These are phyloP conservation scores for Nigrospora sphaerica DNA, from an alignment of 2,329 filamentous ascomycete genomes.

Conservation along the genomic window DNA sequence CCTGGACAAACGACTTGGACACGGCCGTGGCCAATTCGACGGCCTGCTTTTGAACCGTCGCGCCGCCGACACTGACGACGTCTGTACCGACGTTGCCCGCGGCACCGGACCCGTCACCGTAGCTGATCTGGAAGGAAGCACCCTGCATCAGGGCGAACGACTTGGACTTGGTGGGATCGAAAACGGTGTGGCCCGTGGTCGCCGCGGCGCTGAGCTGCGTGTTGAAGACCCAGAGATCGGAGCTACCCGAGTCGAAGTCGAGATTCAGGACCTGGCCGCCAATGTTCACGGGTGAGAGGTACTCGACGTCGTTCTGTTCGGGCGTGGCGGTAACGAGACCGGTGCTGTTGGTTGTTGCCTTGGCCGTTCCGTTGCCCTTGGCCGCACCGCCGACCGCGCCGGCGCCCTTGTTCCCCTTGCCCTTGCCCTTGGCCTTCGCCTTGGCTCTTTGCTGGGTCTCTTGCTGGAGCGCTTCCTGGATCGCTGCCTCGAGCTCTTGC, in stretches of 20 bases:
- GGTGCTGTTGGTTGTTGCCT: constrained; percentile 12
- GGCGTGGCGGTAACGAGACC: constrained; percentile 17
- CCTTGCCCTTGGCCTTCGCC: not conserved
- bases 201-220: constrained; percentile 20
- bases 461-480: too few relatives aligned
- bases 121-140: constrained; percentile 21
- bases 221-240: constrained; percentile 27
- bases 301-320: constrained; percentile 22
- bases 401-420: constrained; percentile 1
- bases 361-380: constrained; percentile 1
- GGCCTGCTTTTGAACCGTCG: constrained; percentile 20
- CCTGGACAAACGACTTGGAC: constrained; percentile 21
- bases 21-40: constrained; percentile 22
- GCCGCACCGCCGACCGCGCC: constrained; percentile 7
- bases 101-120: constrained; percentile 25
- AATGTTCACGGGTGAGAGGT: constrained; percentile 23
- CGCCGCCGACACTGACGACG: constrained; percentile 23
- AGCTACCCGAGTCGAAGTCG: constrained; percentile 27
- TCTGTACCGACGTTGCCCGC: constrained; percentile 26
- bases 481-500: too few relatives aligned
- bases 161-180: constrained; percentile 18
- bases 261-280: constrained; percentile 24
- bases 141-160: constrained; percentile 19
- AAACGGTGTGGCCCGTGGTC: constrained; percentile 19
- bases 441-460: not conserved